Conservation (phyloP, 169 alveolate species). For the Plasmodium inui region DNA sequence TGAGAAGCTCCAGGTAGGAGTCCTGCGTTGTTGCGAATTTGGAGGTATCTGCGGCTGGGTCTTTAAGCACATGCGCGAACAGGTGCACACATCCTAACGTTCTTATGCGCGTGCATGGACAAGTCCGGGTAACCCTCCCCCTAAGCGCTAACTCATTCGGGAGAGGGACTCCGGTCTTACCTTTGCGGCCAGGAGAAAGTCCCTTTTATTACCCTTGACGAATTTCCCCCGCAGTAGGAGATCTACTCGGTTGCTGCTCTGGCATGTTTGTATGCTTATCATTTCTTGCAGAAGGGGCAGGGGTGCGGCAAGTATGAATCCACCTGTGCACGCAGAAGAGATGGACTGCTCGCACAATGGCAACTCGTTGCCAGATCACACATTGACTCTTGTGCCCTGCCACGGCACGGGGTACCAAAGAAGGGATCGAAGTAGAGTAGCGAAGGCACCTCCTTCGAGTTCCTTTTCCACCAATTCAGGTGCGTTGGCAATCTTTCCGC, state of each 20-base stretch:
- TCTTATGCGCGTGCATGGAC: not conserved
- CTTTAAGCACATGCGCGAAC: not conserved
- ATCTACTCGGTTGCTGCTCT: slow-evolving; percentile 47
- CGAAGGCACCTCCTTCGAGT: not conserved
- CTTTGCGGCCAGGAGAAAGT: slow-evolving; percentile 62
- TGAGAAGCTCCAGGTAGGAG: slow-evolving; percentile 33
- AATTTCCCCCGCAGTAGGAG: slow-evolving; percentile 48
- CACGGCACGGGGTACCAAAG: not conserved
- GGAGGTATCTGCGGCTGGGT: not conserved
- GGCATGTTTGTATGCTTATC: slow-evolving; percentile 57
- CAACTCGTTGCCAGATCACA: not conserved
- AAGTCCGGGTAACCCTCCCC: not conserved
- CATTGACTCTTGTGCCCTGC: not conserved
- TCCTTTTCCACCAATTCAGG: not conserved
- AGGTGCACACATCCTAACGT: not conserved
- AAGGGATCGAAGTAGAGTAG: not conserved
- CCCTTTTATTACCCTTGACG: slow-evolving; percentile 10
- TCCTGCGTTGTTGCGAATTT: not conserved
- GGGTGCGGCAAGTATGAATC: not conserved
- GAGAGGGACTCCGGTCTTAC: not conserved
- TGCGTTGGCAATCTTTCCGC: not conserved
- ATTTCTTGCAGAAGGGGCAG: slow-evolving; percentile 1
- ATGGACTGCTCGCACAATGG: not conserved
- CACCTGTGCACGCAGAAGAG: not conserved
- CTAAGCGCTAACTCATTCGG: not conserved